Evolutionary conservation across 768 basidiomycete species (phyloP), one percentile per base, ranked within the genome.

Genomic region (Rhodotorula kratochvilovae): DNA sequence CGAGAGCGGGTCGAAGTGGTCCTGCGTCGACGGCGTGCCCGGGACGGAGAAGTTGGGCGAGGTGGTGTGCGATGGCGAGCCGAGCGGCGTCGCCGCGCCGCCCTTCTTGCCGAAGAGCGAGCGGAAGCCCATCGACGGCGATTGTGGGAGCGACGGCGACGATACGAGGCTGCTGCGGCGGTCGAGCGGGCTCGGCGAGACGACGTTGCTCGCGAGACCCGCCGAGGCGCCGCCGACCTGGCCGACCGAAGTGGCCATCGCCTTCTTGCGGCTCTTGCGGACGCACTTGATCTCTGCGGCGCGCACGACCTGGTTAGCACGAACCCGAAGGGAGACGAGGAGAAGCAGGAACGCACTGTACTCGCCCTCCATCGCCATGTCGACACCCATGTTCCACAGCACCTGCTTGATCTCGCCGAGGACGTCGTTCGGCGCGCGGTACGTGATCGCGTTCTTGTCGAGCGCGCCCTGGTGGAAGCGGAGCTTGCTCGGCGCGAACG

Each of bases 391-490:
- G 43, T 85, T 86, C 75, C 87, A 85, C 70, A 99, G 83, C 21
- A 93, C 89, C 71, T 85, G 84, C 77, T 86, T 85, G 42, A 98
- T 86, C 78, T 92, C 90, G 70, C 84, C 86, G 83, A 98, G 91
- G 46, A 98, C 93, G 75, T 91, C 90, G 2, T 88, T 87, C 46
- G 95, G 93, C 16, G 87, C 83, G 31, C 87, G 85, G 6, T 88
- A 91, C 45, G 95, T 96, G 76, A 97, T 86, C 63, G 88, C 93
- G 36, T 87, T 87, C 79, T 89, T 89, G 79, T 97, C 96, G 42
- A 98, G 89, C 4, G 94, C 88, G 71, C 94, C 95, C 76, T 91
- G 89, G 78, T 98, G 95, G 53, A 90, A 86, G 19, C 92, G 87
- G 51, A 97, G 77, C 59, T 78, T 78, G 61, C 63, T 62, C 39